A percentile compares a stretch with the other conserved stretches of the same genome.
These are phyloP conservation scores for Mortierella sp. DNA, from an alignment of 371 early-diverging fungal genomes.

Conservation along the genomic window DNA sequence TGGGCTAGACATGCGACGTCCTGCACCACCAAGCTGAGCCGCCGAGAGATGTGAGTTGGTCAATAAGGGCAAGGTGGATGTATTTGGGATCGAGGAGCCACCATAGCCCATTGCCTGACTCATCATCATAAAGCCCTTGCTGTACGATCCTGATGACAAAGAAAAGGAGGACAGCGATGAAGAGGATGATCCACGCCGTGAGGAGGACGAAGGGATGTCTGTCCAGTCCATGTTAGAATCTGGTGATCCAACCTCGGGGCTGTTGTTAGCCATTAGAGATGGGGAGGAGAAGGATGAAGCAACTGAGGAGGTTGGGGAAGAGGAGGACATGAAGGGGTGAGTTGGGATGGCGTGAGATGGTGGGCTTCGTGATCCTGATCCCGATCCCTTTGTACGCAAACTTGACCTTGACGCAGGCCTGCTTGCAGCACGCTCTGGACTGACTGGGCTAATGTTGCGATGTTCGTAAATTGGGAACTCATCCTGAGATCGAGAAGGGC, in stretches of 20 bases:
- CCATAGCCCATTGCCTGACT: constrained; percentile 26
- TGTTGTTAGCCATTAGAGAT: background rate
- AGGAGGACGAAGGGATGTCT: background rate
- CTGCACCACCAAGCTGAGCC: constrained; percentile 27
- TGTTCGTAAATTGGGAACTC: constrained; percentile 11
- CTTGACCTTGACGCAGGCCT: constrained; percentile 8
- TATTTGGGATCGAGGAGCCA: background rate
- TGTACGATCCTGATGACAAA: constrained; percentile 3
- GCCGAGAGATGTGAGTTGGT: constrained; percentile 30
- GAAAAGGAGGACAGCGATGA: constrained; percentile 1
- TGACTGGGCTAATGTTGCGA: background rate
- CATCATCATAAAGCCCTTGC: constrained; percentile 20
- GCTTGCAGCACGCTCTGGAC: background rate
- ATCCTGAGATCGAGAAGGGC: constrained; percentile 18
- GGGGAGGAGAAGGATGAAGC: background rate
- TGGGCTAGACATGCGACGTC: constrained; percentile 46
- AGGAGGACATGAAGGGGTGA: background rate
- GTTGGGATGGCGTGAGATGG: background rate
- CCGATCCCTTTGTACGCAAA: background rate
- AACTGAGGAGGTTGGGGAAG: background rate
- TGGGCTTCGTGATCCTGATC: background rate
- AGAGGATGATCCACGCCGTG: background rate
- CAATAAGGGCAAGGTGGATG: background rate
- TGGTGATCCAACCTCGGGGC: background rate
- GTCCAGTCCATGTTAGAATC: constrained; percentile 21